Conservation (phyloP, 2,329 filamentous ascomycete genomes). For the Pseudogymnoascus sp. region DNA sequence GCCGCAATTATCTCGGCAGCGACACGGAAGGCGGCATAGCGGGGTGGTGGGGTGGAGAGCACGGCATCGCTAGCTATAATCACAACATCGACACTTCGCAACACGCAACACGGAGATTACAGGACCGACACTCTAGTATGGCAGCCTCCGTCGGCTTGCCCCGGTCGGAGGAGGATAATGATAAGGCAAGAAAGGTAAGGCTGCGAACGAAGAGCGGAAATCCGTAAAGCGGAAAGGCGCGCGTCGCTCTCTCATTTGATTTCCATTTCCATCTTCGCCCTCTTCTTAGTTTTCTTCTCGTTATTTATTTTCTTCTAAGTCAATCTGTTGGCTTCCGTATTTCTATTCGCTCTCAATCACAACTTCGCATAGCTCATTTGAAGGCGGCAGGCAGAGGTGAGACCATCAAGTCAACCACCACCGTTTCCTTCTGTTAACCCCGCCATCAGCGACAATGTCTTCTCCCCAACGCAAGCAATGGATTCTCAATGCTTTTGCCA, state of each 20-base stretch:
- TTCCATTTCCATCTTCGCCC: background rate
- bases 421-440: background rate
- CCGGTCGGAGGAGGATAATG: background rate
- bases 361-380: background rate
- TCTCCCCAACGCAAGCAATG: constrained; percentile 33
- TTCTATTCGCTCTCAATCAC: background rate
- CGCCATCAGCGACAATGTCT: background rate
- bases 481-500: constrained; percentile 44
- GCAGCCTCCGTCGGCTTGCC: background rate
- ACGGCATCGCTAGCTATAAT: background rate
- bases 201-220: background rate
- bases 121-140: background rate
- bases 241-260: background rate
- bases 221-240: background rate
- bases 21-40: background rate
- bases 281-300: background rate
- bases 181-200: background rate
- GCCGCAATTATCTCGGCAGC: background rate
- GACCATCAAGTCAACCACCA: background rate
- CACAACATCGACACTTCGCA: background rate
- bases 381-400: background rate
- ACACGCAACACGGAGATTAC: background rate
- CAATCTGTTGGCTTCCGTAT: background rate
- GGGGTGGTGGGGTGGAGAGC: background rate
- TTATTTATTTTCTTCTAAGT: background rate